phyloP scores from a whole-genome alignment of 306 rosid genomes.

The Heteromeles arbutifolia region DNA sequence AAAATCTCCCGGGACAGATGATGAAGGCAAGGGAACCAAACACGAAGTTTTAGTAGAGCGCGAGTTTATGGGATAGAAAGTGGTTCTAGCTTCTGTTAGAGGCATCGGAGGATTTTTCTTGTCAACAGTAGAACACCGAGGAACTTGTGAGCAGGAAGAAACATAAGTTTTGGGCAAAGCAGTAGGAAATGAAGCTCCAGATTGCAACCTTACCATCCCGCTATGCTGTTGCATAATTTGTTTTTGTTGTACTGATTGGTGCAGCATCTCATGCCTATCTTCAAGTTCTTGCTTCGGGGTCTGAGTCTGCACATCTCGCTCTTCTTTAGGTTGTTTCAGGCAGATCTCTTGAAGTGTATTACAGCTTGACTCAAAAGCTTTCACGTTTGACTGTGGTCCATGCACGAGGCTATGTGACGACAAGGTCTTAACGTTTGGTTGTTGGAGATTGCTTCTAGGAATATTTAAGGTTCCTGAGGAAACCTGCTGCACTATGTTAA shows the following conservation, averaged over 20 bases:
- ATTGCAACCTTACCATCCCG: slow-evolving; percentile 44
- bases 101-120: slow-evolving; percentile 49
- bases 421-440: slow-evolving; percentile 36
- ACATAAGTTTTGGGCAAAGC: slow-evolving; percentile 42
- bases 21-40: slow-evolving; percentile 73
- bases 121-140: slow-evolving; percentile 67
- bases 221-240: slow-evolving; percentile 37
- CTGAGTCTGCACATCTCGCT: slow-evolving; percentile 30
- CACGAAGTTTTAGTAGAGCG: slow-evolving; percentile 62
- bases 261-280: slow-evolving; percentile 50
- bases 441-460: slow-evolving; percentile 50
- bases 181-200: slow-evolving; percentile 48
- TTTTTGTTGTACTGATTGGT: slow-evolving; percentile 19
- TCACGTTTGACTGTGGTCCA: slow-evolving; percentile 43
- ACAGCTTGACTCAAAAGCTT: slow-evolving; percentile 46
- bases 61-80: slow-evolving; percentile 63
- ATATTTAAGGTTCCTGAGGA: slow-evolving; percentile 54
- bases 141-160: slow-evolving; percentile 62
- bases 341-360: slow-evolving; percentile 60
- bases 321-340: slow-evolving; percentile 61
- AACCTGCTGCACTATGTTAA: slow-evolving; percentile 53
- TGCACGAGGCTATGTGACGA: slow-evolving; percentile 53
- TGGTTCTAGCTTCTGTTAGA: slow-evolving; percentile 52
- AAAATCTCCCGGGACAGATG: slow-evolving; percentile 60
- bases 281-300: slow-evolving; percentile 37